A percentile compares a stretch with the other conserved stretches of the same genome.
These are phyloP conservation scores for Lactarius sp. DNA, from an alignment of 768 basidiomycete genomes.

Conservation along the genomic window DNA sequence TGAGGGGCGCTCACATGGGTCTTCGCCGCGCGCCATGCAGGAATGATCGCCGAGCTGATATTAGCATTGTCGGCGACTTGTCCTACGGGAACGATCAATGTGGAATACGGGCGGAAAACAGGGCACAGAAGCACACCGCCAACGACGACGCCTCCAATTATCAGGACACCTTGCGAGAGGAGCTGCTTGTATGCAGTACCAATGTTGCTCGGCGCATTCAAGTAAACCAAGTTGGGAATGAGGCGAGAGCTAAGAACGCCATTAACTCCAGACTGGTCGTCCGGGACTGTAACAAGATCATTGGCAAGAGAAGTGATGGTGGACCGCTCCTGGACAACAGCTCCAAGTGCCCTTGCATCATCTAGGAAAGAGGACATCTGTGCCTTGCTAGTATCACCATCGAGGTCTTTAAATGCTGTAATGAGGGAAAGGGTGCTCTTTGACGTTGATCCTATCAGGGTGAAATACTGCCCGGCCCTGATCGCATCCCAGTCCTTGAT, in stretches of 20 bases:
- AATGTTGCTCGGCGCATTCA: neutral
- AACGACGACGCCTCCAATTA: constrained; percentile 8
- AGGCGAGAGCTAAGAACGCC: constrained; percentile 20
- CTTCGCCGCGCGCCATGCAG: constrained; percentile 38
- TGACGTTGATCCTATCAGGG: constrained; percentile 16
- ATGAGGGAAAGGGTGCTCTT: constrained; percentile 12
- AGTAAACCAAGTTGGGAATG: neutral
- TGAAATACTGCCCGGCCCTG: constrained; percentile 26
- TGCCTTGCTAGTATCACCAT: constrained; percentile 19
- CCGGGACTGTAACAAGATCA: constrained; percentile 4
- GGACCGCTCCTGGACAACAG: neutral
- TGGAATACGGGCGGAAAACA: neutral
- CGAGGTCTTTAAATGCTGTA: constrained; percentile 23
- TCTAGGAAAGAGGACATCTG: constrained; percentile 17
- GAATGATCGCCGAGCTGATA: constrained; percentile 34
- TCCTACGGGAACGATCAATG: constrained; percentile 23
- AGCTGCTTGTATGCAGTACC: constrained; percentile 15
- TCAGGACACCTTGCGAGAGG: constrained; percentile 7
- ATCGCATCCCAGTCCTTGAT: neutral
- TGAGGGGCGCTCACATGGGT: constrained; percentile 31
- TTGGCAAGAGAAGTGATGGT: constrained; percentile 1
- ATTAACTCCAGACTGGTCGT: constrained; percentile 18
- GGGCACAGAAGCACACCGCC: constrained; percentile 1
- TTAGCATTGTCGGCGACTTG: constrained; percentile 35
- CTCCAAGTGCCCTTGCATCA: constrained; percentile 23